Evolutionary conservation across 1,284 basidiomycete species (phyloP).

Genomic region (Trichosporon sp.): DNA sequence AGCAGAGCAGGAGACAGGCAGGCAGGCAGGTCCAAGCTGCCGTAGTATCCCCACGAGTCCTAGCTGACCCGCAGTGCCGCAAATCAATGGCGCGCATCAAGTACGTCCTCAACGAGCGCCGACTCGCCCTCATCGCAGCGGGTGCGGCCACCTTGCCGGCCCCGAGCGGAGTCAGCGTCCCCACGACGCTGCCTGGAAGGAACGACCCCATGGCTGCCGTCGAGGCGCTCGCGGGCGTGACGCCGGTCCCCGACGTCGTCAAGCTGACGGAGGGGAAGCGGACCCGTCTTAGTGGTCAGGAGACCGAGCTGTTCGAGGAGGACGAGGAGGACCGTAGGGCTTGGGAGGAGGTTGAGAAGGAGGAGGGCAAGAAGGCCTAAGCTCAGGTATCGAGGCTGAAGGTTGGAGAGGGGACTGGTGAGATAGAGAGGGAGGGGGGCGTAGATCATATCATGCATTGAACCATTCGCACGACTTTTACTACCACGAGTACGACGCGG

Average conservation of each 20-base stretch:
- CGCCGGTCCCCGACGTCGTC: conserved; percentile 3
- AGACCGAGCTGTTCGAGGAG: conserved; percentile 15
- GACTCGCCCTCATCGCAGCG: conserved; percentile 66
- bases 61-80: conserved; percentile 59
- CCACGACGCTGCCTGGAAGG: conserved; percentile 5
- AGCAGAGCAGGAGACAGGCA: too few relatives aligned
- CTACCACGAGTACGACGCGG: too few relatives aligned
- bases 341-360: conserved; percentile 22
- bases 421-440: too few relatives aligned
- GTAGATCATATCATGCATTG: too few relatives aligned
- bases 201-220: conserved; percentile 11
- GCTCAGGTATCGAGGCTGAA: too few relatives aligned
- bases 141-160: conserved; percentile 36
- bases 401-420: too few relatives aligned
- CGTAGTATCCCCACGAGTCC: too few relatives aligned
- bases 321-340: conserved; percentile 19
- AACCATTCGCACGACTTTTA: too few relatives aligned
- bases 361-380: conserved; percentile 21
- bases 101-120: conserved; percentile 83
- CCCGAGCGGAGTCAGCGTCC: neutral
- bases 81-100: conserved; percentile 98
- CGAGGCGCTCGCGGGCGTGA: conserved; percentile 9
- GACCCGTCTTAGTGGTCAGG: neutral
- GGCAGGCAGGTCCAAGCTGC: too few relatives aligned
- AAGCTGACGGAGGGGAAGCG: neutral